phyloP scores from a whole-genome alignment of 208 protist species.

The Balamuthia mandrillaris region DNA sequence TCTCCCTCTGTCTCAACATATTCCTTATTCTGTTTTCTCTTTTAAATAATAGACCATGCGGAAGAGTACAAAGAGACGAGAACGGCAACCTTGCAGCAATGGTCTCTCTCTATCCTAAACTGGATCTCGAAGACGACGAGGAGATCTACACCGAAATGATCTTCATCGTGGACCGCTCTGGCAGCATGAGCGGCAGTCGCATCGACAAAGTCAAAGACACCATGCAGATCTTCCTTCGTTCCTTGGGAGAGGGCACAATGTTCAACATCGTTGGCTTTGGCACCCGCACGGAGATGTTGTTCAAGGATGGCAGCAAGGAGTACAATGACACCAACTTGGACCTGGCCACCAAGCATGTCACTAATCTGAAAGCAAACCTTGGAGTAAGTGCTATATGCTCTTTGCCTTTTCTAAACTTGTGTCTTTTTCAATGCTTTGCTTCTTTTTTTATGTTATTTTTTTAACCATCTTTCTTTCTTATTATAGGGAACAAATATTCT shows the following conservation, averaged over 20 bases:
- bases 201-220: constrained; percentile 41
- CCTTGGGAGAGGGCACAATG: constrained; percentile 12
- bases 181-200: constrained; percentile 37
- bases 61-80: constrained; percentile 16
- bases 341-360: neutral
- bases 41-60: neutral
- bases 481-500: constrained; percentile 40
- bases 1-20: too few relatives aligned
- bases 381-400: neutral
- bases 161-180: constrained; percentile 45
- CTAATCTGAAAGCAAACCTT: neutral
- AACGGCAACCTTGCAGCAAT: constrained; percentile 18
- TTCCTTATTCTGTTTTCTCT: too few relatives aligned
- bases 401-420: too few relatives aligned
- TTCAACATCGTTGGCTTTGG: constrained; percentile 54
- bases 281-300: constrained; percentile 6
- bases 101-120: constrained; percentile 39
- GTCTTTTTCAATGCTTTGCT: too few relatives aligned
- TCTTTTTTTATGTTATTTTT: too few relatives aligned
- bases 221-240: constrained; percentile 45
- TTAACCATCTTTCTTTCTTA: too few relatives aligned
- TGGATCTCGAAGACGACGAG: constrained; percentile 36
- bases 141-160: constrained; percentile 42
- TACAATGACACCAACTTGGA: constrained; percentile 40
- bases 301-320: neutral